These are phyloP conservation scores for Diaporthe nobilis DNA, from an alignment of 2,329 filamentous ascomycete species.

Conservation along the genomic window DNA sequence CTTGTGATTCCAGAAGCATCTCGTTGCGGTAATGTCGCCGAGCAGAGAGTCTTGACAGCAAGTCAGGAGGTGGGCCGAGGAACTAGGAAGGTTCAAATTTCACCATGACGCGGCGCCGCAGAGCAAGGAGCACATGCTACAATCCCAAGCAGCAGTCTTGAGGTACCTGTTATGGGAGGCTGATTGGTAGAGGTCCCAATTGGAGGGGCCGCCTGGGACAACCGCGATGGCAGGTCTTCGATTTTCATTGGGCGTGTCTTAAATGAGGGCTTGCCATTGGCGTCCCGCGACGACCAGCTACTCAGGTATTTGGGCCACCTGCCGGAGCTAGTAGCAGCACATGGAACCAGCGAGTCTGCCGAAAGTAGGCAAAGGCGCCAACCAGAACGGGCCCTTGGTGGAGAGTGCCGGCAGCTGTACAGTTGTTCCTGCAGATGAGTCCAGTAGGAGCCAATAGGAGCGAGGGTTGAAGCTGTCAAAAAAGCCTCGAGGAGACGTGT, in stretches of 20 bases:
- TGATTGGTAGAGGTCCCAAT: conserved; percentile 29
- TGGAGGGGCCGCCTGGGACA: conserved; percentile 19
- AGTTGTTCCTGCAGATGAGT: conserved; percentile 33
- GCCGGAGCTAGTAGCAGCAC: conserved; percentile 17
- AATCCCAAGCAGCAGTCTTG: conserved; percentile 24
- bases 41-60: conserved; percentile 6
- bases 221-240: not conserved
- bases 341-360: conserved; percentile 16
- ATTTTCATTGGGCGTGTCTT: conserved; percentile 16
- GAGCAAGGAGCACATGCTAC: conserved; percentile 11
- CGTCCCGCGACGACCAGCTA: not conserved
- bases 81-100: not conserved
- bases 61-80: conserved; percentile 10
- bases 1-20: conserved; percentile 23
- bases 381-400: not conserved
- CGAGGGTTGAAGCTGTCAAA: not conserved
- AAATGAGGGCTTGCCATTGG: conserved; percentile 15
- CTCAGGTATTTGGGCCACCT: conserved; percentile 27
- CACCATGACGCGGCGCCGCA: not conserved
- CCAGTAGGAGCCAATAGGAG: conserved; percentile 2
- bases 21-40: not conserved
- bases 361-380: not conserved
- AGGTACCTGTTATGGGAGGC: not conserved
- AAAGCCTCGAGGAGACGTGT: not conserved
- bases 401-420: not conserved